Evolutionary conservation across 768 basidiomycete genomes (phyloP).

Genomic region (Mycena haematopus): DNA sequence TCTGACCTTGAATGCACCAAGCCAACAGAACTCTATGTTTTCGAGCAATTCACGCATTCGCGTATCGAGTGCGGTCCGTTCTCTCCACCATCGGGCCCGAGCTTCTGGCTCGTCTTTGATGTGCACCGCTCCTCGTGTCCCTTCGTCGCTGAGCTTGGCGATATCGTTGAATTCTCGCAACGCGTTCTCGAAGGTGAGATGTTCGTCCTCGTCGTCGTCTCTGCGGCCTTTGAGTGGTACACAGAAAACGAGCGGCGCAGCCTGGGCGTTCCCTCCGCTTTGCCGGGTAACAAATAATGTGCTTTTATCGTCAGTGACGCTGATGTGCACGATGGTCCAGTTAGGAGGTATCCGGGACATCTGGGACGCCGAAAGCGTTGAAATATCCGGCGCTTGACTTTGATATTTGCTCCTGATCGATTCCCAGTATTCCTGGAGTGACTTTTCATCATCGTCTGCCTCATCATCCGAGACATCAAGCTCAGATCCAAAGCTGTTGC

Average conservation of each 20-base stretch:
- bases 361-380: slow-evolving; percentile 49
- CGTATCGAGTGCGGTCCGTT: slow-evolving; percentile 75
- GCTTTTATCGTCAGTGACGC: slow-evolving; percentile 80
- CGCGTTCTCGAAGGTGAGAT: slow-evolving; percentile 79
- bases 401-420: slow-evolving; percentile 62
- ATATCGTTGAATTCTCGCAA: slow-evolving; percentile 79
- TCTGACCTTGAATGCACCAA: slow-evolving; percentile 94
- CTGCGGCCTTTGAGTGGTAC: slow-evolving; percentile 86
- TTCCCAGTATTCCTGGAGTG: slow-evolving; percentile 69
- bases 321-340: slow-evolving; percentile 88
- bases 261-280: slow-evolving; percentile 50
- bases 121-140: slow-evolving; percentile 72
- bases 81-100: slow-evolving; percentile 85
- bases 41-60: slow-evolving; percentile 76
- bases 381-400: slow-evolving; percentile 46
- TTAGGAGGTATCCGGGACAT: slow-evolving; percentile 62
- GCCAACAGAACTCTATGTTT: slow-evolving; percentile 95
- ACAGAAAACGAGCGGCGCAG: slow-evolving; percentile 80
- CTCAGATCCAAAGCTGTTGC: slow-evolving; percentile 26
- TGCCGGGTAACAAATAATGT: slow-evolving; percentile 87
- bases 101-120: slow-evolving; percentile 75
- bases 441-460: slow-evolving; percentile 39
- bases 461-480: slow-evolving; percentile 46
- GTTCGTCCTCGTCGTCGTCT: slow-evolving; percentile 73
- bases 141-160: slow-evolving; percentile 77